phyloP scores from a whole-genome alignment of 306 rosid genomes.

The Vigna reflexopilosa region DNA sequence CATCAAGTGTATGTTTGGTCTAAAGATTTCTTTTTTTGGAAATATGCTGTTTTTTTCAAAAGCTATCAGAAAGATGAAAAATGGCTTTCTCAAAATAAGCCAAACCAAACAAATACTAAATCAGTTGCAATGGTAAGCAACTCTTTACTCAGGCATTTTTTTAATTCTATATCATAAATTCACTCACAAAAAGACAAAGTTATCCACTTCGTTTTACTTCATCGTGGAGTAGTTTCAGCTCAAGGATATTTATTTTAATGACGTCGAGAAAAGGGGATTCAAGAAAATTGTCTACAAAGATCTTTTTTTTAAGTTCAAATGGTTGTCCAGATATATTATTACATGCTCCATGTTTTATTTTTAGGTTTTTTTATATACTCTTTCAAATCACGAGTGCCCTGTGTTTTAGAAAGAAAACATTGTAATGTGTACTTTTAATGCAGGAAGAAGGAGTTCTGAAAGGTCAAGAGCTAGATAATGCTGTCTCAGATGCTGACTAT shows the following conservation, averaged over 20 bases:
- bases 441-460: conserved; percentile 92
- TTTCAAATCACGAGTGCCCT: not conserved
- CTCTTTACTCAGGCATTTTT: not conserved
- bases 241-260: not conserved
- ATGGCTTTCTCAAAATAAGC: not conserved
- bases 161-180: conserved; percentile 13
- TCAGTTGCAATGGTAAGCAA: not conserved
- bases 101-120: not conserved
- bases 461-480: conserved; percentile 96
- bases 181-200: not conserved
- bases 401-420: not conserved
- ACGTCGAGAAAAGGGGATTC: not conserved
- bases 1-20: not conserved
- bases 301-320: not conserved
- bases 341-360: not conserved
- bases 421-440: conserved; percentile 46
- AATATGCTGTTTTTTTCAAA: not conserved
- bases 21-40: not conserved
- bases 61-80: not conserved
- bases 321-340: conserved; percentile 3
- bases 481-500: conserved; percentile 84
- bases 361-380: not conserved
- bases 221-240: not conserved
- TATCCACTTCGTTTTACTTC: not conserved
- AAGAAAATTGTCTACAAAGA: not conserved